Evolutionary conservation across 2,329 filamentous ascomycete genomes (phyloP), one percentile per base, ranked within the genome.

Genomic region (Aspergillus pseudoterreus): DNA sequence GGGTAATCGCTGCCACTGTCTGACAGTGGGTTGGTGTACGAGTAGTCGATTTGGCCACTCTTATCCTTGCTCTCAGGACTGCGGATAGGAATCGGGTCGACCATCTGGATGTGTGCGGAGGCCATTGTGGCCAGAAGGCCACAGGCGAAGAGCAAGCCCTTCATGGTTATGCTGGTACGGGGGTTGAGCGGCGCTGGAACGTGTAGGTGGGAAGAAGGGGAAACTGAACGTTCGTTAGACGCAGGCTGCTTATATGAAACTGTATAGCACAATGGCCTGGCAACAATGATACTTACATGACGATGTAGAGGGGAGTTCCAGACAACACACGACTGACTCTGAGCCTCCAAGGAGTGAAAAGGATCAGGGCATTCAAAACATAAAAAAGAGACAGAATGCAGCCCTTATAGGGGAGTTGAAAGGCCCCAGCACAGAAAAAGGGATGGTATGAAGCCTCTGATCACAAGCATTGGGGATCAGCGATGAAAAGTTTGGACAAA

Each of bases 1-100:
- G 88, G 86, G 68, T 83, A 94, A 71, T 91, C 80, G 52, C 77
- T 76, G 22, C 86, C 85, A 21, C 63, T 62, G 2, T 75, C 64
- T 2, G 71, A 65, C 44, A 94, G 78, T 2, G 89, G 89, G 14
- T 78, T 77, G 33, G 84, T 88, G 74, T 90, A 89, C 60, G 80
- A 82, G 75, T 87, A 90, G 73, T 92, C 87, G 65, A 82, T 78
- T 49, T 78, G 70, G 50, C 72, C 71, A 11, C 62, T 57, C 33
- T 68, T 70, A 41, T 74, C 66, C 15, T 75, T 73, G 58, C 82
- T 76, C 43, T 75, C 67, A 47, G 76, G 77, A 60, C 75, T 79
- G 53, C 75, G 76, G 21, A 83, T 69, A 9, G 80, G 78, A 52
- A 75, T 78, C 2, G 81, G 81, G 52, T 74, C 74, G 58, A 67